A percentile compares a stretch with the other conserved stretches of the same genome.
Evolutionary conservation across 2,329 filamentous ascomycete species (phyloP).

Genomic region (Pyricularia sp.): DNA sequence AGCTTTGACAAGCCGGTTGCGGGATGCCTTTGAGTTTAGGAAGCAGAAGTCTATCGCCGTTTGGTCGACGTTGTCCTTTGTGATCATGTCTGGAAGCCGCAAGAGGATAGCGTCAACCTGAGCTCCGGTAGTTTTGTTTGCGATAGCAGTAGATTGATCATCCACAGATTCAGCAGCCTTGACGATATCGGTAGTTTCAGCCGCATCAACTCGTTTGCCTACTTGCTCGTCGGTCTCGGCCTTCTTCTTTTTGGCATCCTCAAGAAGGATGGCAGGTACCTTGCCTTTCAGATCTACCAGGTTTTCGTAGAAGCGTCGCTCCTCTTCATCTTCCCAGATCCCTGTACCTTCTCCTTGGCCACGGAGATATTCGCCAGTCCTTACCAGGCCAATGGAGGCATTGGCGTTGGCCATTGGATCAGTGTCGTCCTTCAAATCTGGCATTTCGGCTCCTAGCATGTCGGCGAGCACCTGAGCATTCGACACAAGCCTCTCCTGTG

Average conservation of each 20-base stretch:
- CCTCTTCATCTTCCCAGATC: conserved; percentile 98
- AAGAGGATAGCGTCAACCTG: conserved; percentile 88
- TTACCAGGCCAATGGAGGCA: conserved; percentile 83
- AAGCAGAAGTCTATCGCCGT: conserved; percentile 96
- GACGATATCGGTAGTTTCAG: conserved; percentile 35
- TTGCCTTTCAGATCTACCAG: conserved; percentile 91
- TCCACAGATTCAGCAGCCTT: conserved; percentile 48
- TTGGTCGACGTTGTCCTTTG: conserved; percentile 85
- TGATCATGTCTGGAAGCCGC: conserved; percentile 82
- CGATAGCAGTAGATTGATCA: conserved; percentile 86
- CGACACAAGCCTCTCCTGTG: conserved; percentile 79
- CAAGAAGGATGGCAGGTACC: conserved; percentile 84
- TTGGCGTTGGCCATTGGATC: conserved; percentile 55
- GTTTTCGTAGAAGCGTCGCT: conserved; percentile 96
- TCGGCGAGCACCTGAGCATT: conserved; percentile 91
- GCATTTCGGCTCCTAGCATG: conserved; percentile 83
- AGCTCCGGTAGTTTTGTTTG: conserved; percentile 94
- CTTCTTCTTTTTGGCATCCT: conserved; percentile 94
- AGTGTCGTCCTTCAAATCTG: conserved; percentile 78
- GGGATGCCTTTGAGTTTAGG: conserved; percentile 93
- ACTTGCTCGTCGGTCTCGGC: conserved; percentile 69
- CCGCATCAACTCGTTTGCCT: conserved; percentile 59
- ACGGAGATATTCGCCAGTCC: conserved; percentile 85
- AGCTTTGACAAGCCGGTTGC: conserved; percentile 87
- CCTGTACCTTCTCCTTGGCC: conserved; percentile 84